Evolutionary conservation across 2,329 filamentous ascomycete genomes (phyloP), one percentile per base, ranked within the genome.

Genomic region (Phoma sp.): DNA sequence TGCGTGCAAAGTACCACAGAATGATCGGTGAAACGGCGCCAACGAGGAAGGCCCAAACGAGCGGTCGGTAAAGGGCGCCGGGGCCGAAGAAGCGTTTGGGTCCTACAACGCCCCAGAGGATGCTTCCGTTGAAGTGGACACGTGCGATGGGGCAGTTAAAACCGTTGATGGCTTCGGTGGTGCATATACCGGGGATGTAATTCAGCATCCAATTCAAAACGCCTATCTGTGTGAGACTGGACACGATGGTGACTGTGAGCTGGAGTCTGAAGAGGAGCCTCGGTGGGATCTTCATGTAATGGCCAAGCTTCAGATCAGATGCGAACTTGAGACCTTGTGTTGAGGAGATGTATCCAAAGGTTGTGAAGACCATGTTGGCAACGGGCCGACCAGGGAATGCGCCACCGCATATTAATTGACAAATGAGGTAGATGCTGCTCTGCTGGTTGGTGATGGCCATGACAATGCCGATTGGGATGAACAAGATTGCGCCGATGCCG

Each of bases 401-500:
- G 43, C 84, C 87, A 47, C 92, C 92, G 59, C 90, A 93, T 60
- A 95, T 87, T 52, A 96, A 83, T 74, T 95, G 91, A 72, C 91
- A 93, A 65, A 95, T 90, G 29, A 95, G 83, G 72, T 93, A 95
- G 61, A 93, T 91, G 73, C 88, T 91, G 74, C 87, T 91, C 74
- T 95, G 90, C 71, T 93, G 91, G 72, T 95, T 96, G 9, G 92
- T 96, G 62, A 96, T 91, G 14, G 91, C 92, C 90, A 95, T 96
- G 66, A 96, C 90, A 70, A 96, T 95, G 56, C 92, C 92, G 60
- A 95, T 93, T 10, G 92, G 92, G 54, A 96, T 91, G 77, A 96
- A 96, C 56, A 96, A 88, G 48, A 93, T 75, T 17, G 87, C 86
- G 56, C 91, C 92, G 47, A 96, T 91, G 21, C 81, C 84, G 2